phyloP scores from a whole-genome alignment of 2,329 filamentous ascomycete genomes.

The Diaporthe vexans region DNA sequence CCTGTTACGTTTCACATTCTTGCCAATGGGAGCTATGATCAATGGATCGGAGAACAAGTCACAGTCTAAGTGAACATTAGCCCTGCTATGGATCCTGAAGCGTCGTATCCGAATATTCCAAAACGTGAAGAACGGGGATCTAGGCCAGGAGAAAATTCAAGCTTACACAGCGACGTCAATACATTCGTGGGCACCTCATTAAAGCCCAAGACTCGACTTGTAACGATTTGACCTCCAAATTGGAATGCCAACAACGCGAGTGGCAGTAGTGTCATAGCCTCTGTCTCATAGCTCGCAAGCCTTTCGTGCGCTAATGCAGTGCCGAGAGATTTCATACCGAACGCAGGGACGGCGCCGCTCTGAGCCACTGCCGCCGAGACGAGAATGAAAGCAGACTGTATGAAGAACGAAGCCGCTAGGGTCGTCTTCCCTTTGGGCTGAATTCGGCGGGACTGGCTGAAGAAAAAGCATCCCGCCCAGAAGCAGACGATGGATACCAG shows the following conservation, averaged over 20 bases:
- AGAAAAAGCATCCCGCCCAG: constrained; percentile 65
- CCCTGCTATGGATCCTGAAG: neutral
- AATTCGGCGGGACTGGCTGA: constrained; percentile 52
- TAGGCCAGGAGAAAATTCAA: neutral
- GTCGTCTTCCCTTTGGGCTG: constrained; percentile 46
- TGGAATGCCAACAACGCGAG: constrained; percentile 67
- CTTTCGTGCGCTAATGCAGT: constrained; percentile 56
- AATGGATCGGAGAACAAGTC: constrained; percentile 60
- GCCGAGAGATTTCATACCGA: constrained; percentile 47
- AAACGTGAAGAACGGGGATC: neutral
- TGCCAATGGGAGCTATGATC: constrained; percentile 56
- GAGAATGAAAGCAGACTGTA: constrained; percentile 66
- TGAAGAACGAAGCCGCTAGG: constrained; percentile 63
- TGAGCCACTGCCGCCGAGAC: constrained; percentile 67
- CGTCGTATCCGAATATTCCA: neutral
- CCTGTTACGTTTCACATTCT: constrained; percentile 66
- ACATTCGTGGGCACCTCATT: constrained; percentile 70
- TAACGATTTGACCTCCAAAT: constrained; percentile 68
- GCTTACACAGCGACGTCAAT: constrained; percentile 61
- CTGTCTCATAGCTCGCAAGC: constrained; percentile 49
- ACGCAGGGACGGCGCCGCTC: constrained; percentile 59
- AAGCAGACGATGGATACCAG: constrained; percentile 66
- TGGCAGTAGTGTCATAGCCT: constrained; percentile 52
- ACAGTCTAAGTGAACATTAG: neutral
- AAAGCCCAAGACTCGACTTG: constrained; percentile 63